Base-by-base conservation (phyloP, 2,329 filamentous ascomycete genomes). In the Chaetothyriales sp. region DNA sequence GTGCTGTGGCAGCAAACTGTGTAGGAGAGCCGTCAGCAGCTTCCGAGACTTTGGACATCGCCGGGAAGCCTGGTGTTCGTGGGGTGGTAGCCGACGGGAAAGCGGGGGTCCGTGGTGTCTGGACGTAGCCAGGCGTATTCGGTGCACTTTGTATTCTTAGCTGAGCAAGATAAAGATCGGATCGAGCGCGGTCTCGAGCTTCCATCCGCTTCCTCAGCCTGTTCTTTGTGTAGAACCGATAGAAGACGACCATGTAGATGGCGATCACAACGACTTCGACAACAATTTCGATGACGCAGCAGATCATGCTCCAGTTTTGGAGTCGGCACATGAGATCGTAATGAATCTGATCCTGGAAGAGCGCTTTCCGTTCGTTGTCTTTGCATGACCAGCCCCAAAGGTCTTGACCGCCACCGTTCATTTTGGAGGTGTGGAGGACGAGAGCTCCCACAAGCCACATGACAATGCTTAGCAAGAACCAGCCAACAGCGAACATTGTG, bases 371-470 rank as follows among this genome's bases (percentile, higher is more conserved):
- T 58, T 83, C 81, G 68, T 95, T 97, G 63, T 94, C 78, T 52
- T 89, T 84, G 68, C 92, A 98, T n/a, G 88, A 81, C 92, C 92
- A 98, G 54, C 90, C 89, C 92, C 92, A 98, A 69, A 98, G 80
- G 68, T 98, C 92, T 69, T 95, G 81, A 64, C 85, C 86, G 58
- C 80, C 72, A 64, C 80, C 80, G 64, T 77, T 85, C 62, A 81
- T 78, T 66, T 83, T 85, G 52, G 81, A 81, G 62, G 85, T 79
- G 66, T 97, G 89, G 62, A 95, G 79, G 52, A 95, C 71, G 53
- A 83, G 87, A 43, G 89, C 89, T 29, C 87, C 89, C 33, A 92
- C 74, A 51, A 83, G 82, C 92, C 92, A 98, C 75, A 98, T 86
- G 63, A 94, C 71, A 67, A 94, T 84, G 66, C 85, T 92, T 69